phyloP scores from a whole-genome alignment of 2,329 filamentous ascomycete genomes.

The Hypoxylon sp. region DNA sequence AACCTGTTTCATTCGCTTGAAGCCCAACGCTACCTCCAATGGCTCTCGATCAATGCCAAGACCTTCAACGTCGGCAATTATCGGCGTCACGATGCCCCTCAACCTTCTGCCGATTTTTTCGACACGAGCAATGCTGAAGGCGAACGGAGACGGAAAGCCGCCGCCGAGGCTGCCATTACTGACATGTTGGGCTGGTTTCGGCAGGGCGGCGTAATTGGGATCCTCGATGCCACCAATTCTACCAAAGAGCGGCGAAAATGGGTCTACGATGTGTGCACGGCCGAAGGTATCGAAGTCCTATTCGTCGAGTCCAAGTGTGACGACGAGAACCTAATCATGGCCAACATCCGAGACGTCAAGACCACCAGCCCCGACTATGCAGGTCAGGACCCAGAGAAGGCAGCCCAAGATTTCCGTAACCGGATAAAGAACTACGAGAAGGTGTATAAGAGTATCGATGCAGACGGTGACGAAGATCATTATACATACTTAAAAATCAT shows the following conservation, averaged over 20 bases:
- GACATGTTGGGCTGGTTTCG: conserved; percentile 97
- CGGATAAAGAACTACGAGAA: conserved; percentile 98
- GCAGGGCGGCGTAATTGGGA: conserved; percentile 85
- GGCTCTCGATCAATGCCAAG: conserved; percentile 93
- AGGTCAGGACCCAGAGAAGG: conserved; percentile 92
- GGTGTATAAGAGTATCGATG: conserved; percentile 93
- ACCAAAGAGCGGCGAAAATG: conserved; percentile 91
- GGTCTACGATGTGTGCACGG: conserved; percentile 85
- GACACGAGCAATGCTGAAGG: conserved; percentile 91
- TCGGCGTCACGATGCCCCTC: conserved; percentile 88
- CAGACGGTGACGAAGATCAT: conserved; percentile 81
- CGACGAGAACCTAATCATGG: conserved; percentile 96
- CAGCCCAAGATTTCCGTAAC: conserved; percentile 91
- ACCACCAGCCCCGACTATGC: conserved; percentile 95
- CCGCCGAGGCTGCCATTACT: conserved; percentile 89
- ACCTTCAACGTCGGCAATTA: conserved; percentile 99
- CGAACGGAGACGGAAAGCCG: conserved; percentile 87
- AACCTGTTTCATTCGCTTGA: conserved; percentile 45
- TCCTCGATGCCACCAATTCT: conserved; percentile 96
- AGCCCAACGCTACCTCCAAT: conserved; percentile 95
- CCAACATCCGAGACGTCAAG: conserved; percentile 98
- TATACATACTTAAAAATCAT: conserved; percentile 98
- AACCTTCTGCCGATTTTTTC: conserved; percentile 95
- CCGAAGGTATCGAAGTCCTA: conserved; percentile 86
- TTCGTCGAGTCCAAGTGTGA: conserved; percentile 99